Evolutionary conservation across 2,329 filamentous ascomycete species (phyloP).

Genomic region (Tolypocladium endophyticum): DNA sequence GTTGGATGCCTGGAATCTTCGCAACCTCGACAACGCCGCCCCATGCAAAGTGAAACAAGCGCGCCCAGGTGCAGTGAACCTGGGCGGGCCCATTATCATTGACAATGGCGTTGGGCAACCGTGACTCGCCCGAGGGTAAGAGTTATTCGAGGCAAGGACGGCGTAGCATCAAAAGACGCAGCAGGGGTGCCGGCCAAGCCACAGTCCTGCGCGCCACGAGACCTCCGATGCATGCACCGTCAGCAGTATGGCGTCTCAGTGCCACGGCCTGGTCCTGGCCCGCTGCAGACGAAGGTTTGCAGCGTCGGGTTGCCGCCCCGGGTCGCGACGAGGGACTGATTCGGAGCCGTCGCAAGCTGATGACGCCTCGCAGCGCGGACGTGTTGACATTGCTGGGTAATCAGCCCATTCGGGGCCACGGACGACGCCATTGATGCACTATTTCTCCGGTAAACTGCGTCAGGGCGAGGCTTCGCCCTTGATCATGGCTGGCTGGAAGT

Average conservation of each 20-base stretch:
- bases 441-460: background rate
- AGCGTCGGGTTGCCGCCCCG: background rate
- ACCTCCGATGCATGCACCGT: background rate
- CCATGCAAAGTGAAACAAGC: background rate
- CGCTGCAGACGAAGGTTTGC: background rate
- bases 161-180: background rate
- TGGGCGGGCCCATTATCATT: background rate
- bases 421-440: background rate
- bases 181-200: background rate
- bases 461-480: background rate
- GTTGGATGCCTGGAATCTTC: background rate
- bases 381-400: background rate
- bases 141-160: background rate
- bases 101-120: background rate
- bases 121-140: background rate
- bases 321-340: background rate
- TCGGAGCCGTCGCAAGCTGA: background rate
- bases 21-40: background rate
- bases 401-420: background rate
- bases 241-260: background rate
- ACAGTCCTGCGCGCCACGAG: background rate
- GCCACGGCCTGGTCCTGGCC: background rate
- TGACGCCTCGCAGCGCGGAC: background rate
- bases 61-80: background rate
- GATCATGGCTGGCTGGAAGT: background rate